Conservation (phyloP, 306 rosid genomes). For the Trifolium dubium region DNA sequence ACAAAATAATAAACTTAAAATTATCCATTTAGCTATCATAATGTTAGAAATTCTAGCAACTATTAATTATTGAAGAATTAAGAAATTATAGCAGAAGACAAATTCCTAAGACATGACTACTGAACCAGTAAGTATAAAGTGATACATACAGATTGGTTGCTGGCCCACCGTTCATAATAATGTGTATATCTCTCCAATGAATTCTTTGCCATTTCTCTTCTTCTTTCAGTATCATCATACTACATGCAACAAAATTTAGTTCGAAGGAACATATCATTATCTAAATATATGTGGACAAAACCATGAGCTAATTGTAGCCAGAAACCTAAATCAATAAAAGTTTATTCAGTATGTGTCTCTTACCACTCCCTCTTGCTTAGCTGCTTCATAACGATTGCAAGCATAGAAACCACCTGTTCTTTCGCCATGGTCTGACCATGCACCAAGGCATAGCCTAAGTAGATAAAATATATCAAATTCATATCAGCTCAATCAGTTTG, state of each 20-base stretch:
- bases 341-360: conserved; percentile 30
- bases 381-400: conserved; percentile 91
- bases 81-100: conserved; percentile 32
- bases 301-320: conserved; percentile 13
- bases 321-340: conserved; percentile 32
- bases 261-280: conserved; percentile 13
- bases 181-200: conserved; percentile 95
- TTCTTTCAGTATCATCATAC: conserved; percentile 76
- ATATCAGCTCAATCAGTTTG: conserved; percentile 10
- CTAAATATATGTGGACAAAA: conserved; percentile 10
- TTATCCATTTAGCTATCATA: not conserved
- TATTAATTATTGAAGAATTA: conserved; percentile 16
- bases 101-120: conserved; percentile 24
- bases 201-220: conserved; percentile 97
- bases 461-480: conserved; percentile 31
- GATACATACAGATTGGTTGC: conserved; percentile 85
- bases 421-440: conserved; percentile 95
- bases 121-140: conserved; percentile 33
- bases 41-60: conserved; percentile 1
- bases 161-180: conserved; percentile 98
- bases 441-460: conserved; percentile 90
- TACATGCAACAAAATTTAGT: conserved; percentile 38
- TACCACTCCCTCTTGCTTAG: conserved; percentile 92
- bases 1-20: conserved; percentile 17
- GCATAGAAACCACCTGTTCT: conserved; percentile 96